These are phyloP conservation scores for Phaffomyces opuntiae DNA, from an alignment of 805 yeast genomes.

Conservation along the genomic window DNA sequence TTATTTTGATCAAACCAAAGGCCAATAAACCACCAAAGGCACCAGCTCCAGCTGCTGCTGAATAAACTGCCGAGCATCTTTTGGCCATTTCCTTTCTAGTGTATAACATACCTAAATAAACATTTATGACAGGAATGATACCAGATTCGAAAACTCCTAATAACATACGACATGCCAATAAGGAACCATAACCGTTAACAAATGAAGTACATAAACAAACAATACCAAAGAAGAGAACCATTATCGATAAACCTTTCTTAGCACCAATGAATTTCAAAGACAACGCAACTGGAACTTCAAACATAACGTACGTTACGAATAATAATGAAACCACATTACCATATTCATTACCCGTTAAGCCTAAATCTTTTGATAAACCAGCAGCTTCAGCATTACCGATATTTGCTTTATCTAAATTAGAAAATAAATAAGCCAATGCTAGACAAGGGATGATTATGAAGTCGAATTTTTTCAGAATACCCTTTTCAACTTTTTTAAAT, in stretches of 20 bases:
- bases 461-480: constrained; percentile 36
- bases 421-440: constrained; percentile 35
- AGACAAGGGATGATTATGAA: constrained; percentile 36
- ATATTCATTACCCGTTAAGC: constrained; percentile 32
- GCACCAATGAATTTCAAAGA: constrained; percentile 31
- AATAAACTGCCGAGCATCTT: constrained; percentile 27
- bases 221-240: constrained; percentile 31
- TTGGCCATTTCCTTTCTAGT: constrained; percentile 41
- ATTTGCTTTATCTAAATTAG: constrained; percentile 47
- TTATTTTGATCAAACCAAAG: constrained; percentile 36
- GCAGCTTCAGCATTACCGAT: constrained; percentile 55
- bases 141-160: constrained; percentile 48
- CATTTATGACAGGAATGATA: constrained; percentile 41
- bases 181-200: constrained; percentile 33
- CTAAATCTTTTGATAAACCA: constrained; percentile 38
- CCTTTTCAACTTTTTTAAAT: constrained; percentile 23
- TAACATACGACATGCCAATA: constrained; percentile 40
- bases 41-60: constrained; percentile 29
- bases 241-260: constrained; percentile 25
- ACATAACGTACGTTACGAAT: constrained; percentile 37
- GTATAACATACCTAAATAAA: constrained; percentile 41
- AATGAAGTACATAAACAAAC: constrained; percentile 37
- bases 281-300: constrained; percentile 33
- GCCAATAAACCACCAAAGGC: constrained; percentile 53
- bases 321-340: constrained; percentile 39